Evolutionary conservation across 1,139 yeast genomes (phyloP).

Genomic region (Pneumocystis carinii): DNA sequence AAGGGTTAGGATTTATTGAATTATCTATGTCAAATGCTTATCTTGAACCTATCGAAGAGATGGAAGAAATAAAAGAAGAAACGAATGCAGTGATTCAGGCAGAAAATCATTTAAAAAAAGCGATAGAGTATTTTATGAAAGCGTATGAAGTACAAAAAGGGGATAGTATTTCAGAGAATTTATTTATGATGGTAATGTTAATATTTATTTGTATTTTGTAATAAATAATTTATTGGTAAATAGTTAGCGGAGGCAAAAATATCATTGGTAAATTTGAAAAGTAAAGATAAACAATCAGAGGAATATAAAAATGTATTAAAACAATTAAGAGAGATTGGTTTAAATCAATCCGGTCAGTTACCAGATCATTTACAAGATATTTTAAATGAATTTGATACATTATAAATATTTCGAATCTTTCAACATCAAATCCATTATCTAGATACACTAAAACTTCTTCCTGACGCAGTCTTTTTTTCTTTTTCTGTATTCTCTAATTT

Average conservation of each 20-base stretch:
- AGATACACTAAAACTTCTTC: slow-evolving; percentile 48
- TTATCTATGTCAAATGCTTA: neutral
- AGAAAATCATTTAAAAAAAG: neutral
- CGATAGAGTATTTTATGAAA: neutral
- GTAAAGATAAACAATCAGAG: neutral
- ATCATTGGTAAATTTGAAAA: neutral
- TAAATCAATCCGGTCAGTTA: neutral
- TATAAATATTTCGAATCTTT: neutral
- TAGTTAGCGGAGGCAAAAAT: neutral
- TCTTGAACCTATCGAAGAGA: neutral
- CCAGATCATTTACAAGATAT: neutral
- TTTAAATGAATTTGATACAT: neutral
- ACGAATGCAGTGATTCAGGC: neutral
- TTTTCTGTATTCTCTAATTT: slow-evolving; percentile 74
- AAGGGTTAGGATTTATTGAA: neutral
- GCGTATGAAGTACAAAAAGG: neutral
- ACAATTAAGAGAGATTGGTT: neutral
- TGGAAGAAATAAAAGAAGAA: neutral
- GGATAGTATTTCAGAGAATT: neutral
- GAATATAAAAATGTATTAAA: neutral
- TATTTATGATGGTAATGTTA: neutral
- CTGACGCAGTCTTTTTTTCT: slow-evolving; percentile 72
- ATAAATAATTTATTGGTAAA: neutral
- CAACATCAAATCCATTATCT: neutral
- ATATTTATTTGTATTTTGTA: neutral